Percentiles rank a stretch among this genome's conserved stretches.
Conservation (phyloP, 441 rosid genomes). For the Gossypium trilobum region DNA sequence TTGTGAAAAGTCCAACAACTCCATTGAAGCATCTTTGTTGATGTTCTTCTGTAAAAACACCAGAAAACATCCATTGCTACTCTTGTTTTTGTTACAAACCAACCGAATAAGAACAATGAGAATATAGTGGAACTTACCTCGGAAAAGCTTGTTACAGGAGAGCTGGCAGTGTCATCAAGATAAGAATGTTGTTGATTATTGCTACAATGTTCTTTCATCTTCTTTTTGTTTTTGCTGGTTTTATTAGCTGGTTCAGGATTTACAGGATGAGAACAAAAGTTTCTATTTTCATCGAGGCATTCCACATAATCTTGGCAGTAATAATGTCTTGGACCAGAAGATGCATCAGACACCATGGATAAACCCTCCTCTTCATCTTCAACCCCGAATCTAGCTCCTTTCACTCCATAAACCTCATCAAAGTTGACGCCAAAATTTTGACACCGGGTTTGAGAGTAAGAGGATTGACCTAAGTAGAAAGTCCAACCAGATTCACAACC, state of each 20-base stretch:
- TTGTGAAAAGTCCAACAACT: slow-evolving; percentile 34
- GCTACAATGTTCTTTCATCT: slow-evolving; percentile 22
- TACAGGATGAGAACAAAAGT: slow-evolving; percentile 13
- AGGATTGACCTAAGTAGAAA: slow-evolving; percentile 56
- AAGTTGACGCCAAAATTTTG: slow-evolving; percentile 17
- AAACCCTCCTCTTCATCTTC: slow-evolving; percentile 38
- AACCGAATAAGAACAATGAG: not conserved
- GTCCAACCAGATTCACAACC: slow-evolving; percentile 92
- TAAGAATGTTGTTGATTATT: slow-evolving; percentile 26
- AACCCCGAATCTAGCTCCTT: slow-evolving; percentile 10
- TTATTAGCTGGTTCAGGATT: slow-evolving; percentile 12
- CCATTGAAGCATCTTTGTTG: slow-evolving; percentile 28
- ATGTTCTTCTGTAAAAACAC: slow-evolving; percentile 23
- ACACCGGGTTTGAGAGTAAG: slow-evolving; percentile 24
- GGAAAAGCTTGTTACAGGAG: slow-evolving; percentile 28
- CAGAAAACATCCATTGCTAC: not conserved
- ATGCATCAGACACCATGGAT: slow-evolving; percentile 75
- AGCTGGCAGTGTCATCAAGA: slow-evolving; percentile 69
- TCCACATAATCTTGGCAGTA: slow-evolving; percentile 24
- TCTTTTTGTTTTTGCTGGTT: slow-evolving; percentile 26
- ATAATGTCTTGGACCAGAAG: slow-evolving; percentile 52
- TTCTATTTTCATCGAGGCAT: slow-evolving; percentile 21
- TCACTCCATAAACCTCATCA: slow-evolving; percentile 12
- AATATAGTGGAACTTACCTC: slow-evolving; percentile 30
- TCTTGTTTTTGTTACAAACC: not conserved